Evolutionary conservation across 2,329 filamentous ascomycete species (phyloP).

Genomic region (Didymella arachidicola): DNA sequence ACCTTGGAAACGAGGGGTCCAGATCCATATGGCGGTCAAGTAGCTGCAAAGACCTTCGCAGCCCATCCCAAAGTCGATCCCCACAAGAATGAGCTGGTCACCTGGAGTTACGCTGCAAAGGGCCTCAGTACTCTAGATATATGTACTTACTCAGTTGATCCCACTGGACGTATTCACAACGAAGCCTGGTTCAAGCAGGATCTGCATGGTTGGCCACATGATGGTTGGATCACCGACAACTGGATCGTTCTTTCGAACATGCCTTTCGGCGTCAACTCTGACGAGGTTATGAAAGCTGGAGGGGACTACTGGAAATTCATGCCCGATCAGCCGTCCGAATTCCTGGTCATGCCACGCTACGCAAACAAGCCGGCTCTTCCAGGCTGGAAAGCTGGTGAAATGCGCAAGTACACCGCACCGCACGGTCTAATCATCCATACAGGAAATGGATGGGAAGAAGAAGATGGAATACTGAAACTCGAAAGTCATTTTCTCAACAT

Average conservation of each 20-base stretch:
- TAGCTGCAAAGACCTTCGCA: conserved; percentile 27
- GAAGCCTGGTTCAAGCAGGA: conserved; percentile 49
- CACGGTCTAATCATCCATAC: conserved; percentile 34
- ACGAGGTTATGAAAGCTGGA: conserved; percentile 51
- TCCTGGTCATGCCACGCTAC: conserved; percentile 38
- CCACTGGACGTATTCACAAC: conserved; percentile 26
- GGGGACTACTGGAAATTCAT: conserved; percentile 54
- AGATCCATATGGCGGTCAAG: conserved; percentile 24
- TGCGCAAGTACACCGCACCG: conserved; percentile 24
- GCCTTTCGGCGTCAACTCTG: conserved; percentile 37
- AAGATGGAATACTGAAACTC: conserved; percentile 40
- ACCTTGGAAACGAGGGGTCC: conserved; percentile 26
- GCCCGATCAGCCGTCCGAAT: conserved; percentile 39
- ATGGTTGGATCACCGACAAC: conserved; percentile 54
- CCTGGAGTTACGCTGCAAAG: conserved; percentile 49
- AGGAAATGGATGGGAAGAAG: conserved; percentile 47
- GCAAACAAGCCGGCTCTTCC: conserved; percentile 50
- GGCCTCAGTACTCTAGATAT: conserved; percentile 53
- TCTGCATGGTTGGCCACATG: conserved; percentile 53
- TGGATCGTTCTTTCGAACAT: conserved; percentile 26
- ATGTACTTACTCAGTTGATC: conserved; percentile 44
- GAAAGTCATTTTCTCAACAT: conserved; percentile 33
- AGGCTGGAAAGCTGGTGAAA: conserved; percentile 51
- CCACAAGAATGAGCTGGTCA: conserved; percentile 23
- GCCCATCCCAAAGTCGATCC: conserved; percentile 33